Conservation (phyloP, 1,139 yeast species). For the Yamadazyma aaseri region DNA sequence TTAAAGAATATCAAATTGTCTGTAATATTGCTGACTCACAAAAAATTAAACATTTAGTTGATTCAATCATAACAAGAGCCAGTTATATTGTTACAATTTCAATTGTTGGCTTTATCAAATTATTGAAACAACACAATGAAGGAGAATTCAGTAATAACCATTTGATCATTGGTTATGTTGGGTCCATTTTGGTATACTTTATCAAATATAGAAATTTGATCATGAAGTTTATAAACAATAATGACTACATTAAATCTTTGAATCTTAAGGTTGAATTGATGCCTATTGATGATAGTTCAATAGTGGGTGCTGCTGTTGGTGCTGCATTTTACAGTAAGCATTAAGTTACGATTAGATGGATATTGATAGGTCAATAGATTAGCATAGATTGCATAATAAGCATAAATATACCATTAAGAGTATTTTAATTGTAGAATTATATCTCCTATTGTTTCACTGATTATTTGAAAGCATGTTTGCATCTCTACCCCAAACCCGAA, state of each 20-base stretch:
- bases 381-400: background rate
- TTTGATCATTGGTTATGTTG: conserved; percentile 43
- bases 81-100: conserved; percentile 42
- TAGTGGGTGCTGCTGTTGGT: conserved; percentile 50
- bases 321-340: conserved; percentile 35
- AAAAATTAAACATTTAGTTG: conserved; percentile 27
- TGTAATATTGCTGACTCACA: conserved; percentile 26
- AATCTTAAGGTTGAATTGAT: conserved; percentile 37
- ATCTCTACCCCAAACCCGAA: no score
- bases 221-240: conserved; percentile 28
- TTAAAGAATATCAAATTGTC: conserved; percentile 22
- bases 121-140: conserved; percentile 31
- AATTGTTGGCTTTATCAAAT: conserved; percentile 35
- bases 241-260: conserved; percentile 25
- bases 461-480: no score
- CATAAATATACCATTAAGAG: background rate
- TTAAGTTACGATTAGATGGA: background rate
- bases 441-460: no score
- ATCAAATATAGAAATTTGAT: conserved; percentile 32
- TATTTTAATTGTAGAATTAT: no score
- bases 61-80: conserved; percentile 35
- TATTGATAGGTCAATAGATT: background rate
- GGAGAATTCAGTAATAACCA: conserved; percentile 18
- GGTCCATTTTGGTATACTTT: conserved; percentile 41
- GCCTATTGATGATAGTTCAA: conserved; percentile 42